Conservation (phyloP, 352 stramenopile species). For the Achlya hypogyna region DNA sequence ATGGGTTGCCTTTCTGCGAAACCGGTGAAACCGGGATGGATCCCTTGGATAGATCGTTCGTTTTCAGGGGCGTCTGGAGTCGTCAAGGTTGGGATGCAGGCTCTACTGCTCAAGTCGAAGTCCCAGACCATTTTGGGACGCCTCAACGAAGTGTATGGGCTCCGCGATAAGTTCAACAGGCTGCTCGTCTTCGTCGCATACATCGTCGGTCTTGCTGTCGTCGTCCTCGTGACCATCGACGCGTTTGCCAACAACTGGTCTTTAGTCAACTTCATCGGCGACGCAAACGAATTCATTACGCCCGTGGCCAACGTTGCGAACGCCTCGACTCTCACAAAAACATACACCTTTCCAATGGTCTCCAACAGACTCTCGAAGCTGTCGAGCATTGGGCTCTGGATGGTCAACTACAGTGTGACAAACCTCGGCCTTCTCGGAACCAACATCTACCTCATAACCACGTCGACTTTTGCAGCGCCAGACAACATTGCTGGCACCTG, state of each 20-base stretch:
- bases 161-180: not conserved
- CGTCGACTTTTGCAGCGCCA: too few relatives aligned
- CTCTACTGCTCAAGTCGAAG: not conserved
- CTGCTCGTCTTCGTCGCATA: not conserved
- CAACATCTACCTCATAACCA: not conserved
- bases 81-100: not conserved
- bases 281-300: not conserved
- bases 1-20: too few relatives aligned
- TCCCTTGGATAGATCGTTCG: too few relatives aligned
- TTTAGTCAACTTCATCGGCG: conserved; percentile 4
- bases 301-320: not conserved
- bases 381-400: not conserved
- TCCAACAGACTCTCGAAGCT: not conserved
- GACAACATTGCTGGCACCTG: too few relatives aligned
- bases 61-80: not conserved
- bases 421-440: not conserved
- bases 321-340: not conserved
- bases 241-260: conserved; percentile 15
- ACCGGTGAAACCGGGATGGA: too few relatives aligned
- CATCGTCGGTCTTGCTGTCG: not conserved
- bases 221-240: not conserved
- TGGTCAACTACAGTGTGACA: not conserved
- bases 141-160: not conserved
- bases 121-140: too few relatives aligned
- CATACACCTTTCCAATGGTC: not conserved